A percentile compares a stretch with the other conserved stretches of the same genome.
phyloP scores from a whole-genome alignment of 352 stramenopile genomes.

The Elongisporangium anandrum region DNA sequence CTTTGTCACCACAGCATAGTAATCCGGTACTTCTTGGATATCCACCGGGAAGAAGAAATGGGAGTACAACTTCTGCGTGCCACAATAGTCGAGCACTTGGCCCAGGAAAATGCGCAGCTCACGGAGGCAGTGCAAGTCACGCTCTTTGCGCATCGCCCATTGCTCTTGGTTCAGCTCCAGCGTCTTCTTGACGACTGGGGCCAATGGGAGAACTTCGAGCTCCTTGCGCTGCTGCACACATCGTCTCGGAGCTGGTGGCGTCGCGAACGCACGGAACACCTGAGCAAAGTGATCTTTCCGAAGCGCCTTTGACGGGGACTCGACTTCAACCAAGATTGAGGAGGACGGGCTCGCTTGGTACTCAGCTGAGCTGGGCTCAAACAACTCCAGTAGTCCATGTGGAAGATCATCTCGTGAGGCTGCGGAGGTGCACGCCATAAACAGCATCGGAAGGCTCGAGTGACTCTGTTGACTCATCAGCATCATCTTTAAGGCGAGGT shows the following conservation, averaged over 20 bases:
- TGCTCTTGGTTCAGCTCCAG: constrained; percentile 31
- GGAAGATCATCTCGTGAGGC: constrained; percentile 33
- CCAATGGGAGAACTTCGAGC: constrained; percentile 55
- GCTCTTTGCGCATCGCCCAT: constrained; percentile 44
- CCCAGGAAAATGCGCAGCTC: constrained; percentile 87
- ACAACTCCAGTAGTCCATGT: constrained; percentile 49
- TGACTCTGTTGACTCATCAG: constrained; percentile 67
- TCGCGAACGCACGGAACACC: constrained; percentile 50
- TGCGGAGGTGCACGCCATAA: constrained; percentile 66
- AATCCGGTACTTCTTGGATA: constrained; percentile 74
- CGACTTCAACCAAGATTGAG: constrained; percentile 41
- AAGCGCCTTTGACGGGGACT: constrained; percentile 16
- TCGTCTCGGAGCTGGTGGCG: constrained; percentile 23
- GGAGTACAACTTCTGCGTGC: constrained; percentile 54
- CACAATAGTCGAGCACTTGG: constrained; percentile 81
- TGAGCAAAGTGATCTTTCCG: constrained; percentile 59
- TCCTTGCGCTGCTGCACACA: constrained; percentile 16
- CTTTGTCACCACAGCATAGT: constrained; percentile 84
- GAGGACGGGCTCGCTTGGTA: constrained; percentile 25
- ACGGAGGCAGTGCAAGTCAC: constrained; percentile 79
- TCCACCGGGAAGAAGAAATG: constrained; percentile 79
- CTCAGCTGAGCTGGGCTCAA: constrained; percentile 15
- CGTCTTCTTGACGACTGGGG: constrained; percentile 32
- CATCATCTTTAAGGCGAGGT: constrained; percentile 78
- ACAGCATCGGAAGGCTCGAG: constrained; percentile 65